Conservation (phyloP, 345 rosid genomes). For the Heritiera littoralis region DNA sequence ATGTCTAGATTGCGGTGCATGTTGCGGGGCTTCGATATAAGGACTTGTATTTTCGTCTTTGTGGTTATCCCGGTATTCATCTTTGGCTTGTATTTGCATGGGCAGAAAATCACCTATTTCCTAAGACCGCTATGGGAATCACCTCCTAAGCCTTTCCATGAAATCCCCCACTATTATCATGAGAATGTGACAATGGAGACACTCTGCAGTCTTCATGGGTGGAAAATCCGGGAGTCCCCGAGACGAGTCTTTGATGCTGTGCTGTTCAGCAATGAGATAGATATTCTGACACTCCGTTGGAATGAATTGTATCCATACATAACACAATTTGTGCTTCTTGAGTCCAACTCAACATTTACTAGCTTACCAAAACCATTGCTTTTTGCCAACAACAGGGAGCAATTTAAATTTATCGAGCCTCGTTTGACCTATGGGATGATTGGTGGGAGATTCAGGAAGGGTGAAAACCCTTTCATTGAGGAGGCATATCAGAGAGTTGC, state of each 20-base stretch:
- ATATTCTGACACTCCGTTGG: slow-evolving; percentile 85
- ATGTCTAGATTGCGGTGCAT: slow-evolving; percentile 59
- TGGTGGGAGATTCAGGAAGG: slow-evolving; percentile 79
- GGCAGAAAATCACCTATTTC: slow-evolving; percentile 65
- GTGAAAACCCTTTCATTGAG: slow-evolving; percentile 89
- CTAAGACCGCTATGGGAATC: slow-evolving; percentile 71
- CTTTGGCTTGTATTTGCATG: slow-evolving; percentile 54
- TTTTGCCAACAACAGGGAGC: slow-evolving; percentile 51
- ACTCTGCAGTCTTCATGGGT: slow-evolving; percentile 81
- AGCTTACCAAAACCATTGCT: slow-evolving; percentile 66
- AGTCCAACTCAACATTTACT: slow-evolving; percentile 90
- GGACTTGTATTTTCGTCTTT: slow-evolving; percentile 35
- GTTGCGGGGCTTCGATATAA: slow-evolving; percentile 55
- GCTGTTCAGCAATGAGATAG: slow-evolving; percentile 77
- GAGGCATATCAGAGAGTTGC: slow-evolving; percentile 93
- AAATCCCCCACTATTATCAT: slow-evolving; percentile 75
- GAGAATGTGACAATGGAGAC: slow-evolving; percentile 70
- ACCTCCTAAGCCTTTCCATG: slow-evolving; percentile 60
- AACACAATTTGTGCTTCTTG: slow-evolving; percentile 82
- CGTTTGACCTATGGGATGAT: slow-evolving; percentile 79
- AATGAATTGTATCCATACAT: slow-evolving; percentile 79
- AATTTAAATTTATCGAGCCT: slow-evolving; percentile 66
- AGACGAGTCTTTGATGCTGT: slow-evolving; percentile 91
- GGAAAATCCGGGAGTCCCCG: slow-evolving; percentile 80
- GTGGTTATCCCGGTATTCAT: slow-evolving; percentile 46